Conservation (phyloP, 179 eudicot genomes). For the Monotropa hypopitys region DNA sequence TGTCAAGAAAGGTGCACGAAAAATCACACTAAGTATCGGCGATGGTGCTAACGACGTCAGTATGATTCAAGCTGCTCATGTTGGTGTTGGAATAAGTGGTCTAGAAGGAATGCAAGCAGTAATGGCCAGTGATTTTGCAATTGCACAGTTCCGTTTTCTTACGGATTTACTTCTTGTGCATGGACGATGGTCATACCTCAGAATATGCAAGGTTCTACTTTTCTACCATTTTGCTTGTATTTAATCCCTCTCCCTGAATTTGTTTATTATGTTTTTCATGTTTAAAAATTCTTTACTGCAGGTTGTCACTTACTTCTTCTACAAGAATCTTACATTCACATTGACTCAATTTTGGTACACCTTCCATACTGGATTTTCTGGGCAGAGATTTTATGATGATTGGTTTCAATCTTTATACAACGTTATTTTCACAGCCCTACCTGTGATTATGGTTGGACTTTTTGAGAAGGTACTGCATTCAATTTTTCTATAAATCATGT, state of each 20-base stretch:
- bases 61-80: slow-evolving; percentile 99
- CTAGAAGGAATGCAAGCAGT: slow-evolving; percentile 99
- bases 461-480: slow-evolving; percentile 67
- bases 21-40: slow-evolving; percentile 87
- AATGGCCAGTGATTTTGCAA: slow-evolving; percentile 99
- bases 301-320: slow-evolving; percentile 88
- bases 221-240: not conserved
- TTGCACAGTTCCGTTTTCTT: slow-evolving; percentile 91
- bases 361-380: slow-evolving; percentile 85
- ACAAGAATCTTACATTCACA: slow-evolving; percentile 91
- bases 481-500: not conserved
- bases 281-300: slow-evolving; percentile 23
- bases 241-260: not conserved
- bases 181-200: slow-evolving; percentile 94
- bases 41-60: slow-evolving; percentile 99
- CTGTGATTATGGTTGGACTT: slow-evolving; percentile 80
- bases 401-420: slow-evolving; percentile 96
- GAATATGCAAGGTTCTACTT: slow-evolving; percentile 76
- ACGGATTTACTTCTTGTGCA: slow-evolving; percentile 93
- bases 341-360: slow-evolving; percentile 96
- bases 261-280: not conserved
- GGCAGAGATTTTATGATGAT: slow-evolving; percentile 95
- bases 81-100: slow-evolving; percentile 98
- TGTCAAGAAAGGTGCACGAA: slow-evolving; percentile 81
- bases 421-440: slow-evolving; percentile 82